Percentiles rank a stretch among this genome's conserved stretches.
These are phyloP conservation scores for Pleodorina starrii DNA, from an alignment of 139 green algal species.

Conservation along the genomic window DNA sequence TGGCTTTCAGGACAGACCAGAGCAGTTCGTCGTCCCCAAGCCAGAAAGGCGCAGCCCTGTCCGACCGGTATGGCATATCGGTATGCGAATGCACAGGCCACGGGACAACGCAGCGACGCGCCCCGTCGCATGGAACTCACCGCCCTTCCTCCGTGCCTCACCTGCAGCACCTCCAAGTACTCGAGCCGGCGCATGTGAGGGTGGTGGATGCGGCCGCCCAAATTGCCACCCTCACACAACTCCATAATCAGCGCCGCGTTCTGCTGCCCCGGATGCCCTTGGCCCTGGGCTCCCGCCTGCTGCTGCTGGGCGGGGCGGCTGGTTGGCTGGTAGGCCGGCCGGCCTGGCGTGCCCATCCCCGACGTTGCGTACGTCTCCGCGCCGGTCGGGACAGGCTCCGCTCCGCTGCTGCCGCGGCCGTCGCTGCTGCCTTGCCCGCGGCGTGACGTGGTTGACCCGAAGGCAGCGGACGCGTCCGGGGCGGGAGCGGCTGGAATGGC, in stretches of 20 bases:
- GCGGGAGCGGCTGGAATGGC: too few species aligned
- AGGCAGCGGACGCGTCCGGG: neutral
- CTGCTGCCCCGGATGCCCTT: conserved; percentile 41
- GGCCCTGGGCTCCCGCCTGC: neutral
- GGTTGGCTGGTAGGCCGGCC: neutral
- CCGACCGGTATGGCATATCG: too few species aligned
- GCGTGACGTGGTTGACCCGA: neutral
- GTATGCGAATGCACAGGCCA: too few species aligned
- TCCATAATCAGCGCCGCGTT: conserved; percentile 88
- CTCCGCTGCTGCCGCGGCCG: neutral
- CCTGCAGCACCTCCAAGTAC: conserved; percentile 81
- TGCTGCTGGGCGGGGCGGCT: neutral
- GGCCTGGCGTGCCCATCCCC: neutral
- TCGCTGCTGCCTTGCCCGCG: neutral
- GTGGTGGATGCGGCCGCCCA: conserved; percentile 83
- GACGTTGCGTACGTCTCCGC: conserved; percentile 10
- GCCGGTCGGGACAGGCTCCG: neutral
- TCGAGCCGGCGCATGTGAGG: conserved; percentile 64
- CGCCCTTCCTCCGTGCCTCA: too few species aligned
- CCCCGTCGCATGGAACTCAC: too few species aligned
- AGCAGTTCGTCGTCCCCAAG: too few species aligned
- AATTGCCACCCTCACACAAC: conserved; percentile 79
- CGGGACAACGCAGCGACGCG: too few species aligned
- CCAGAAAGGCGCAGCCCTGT: too few species aligned
- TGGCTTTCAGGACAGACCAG: too few species aligned